Conservation (phyloP, 2,329 filamentous ascomycete species). For the Ascochyta clinopodiicola region DNA sequence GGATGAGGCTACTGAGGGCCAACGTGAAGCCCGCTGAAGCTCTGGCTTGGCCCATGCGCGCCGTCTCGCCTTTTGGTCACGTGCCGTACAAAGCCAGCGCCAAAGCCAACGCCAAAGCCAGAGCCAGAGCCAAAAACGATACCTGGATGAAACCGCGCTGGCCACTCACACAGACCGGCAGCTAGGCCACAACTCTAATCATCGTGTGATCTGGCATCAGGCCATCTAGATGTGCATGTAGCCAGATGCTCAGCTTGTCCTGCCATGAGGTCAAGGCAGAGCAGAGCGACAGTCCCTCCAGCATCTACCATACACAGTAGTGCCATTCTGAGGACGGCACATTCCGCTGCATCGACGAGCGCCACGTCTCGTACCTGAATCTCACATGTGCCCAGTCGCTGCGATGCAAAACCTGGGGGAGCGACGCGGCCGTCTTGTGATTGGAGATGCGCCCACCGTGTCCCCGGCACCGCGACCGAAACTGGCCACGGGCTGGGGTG, state of each 20-base stretch:
- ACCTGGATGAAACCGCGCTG: conserved; percentile 7
- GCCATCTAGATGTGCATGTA: neutral
- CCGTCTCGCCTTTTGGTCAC: conserved; percentile 14
- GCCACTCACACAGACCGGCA: neutral
- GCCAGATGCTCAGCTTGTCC: neutral
- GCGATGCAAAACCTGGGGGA: conserved; percentile 31
- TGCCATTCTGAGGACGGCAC: conserved; percentile 1
- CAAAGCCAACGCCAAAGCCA: no score
- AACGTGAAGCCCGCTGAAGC: conserved; percentile 24
- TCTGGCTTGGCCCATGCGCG: conserved; percentile 11
- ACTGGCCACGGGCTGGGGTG: neutral
- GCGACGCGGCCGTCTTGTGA: conserved; percentile 26
- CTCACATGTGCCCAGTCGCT: conserved; percentile 22
- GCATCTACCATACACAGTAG: neutral
- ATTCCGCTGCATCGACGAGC: conserved; percentile 27
- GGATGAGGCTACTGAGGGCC: conserved; percentile 40
- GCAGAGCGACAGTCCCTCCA: neutral
- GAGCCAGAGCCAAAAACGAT: no score
- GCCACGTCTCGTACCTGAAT: conserved; percentile 30
- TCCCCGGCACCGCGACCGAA: conserved; percentile 22
- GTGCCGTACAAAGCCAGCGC: conserved; percentile 11
- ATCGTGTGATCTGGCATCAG: neutral
- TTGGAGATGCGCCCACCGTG: conserved; percentile 33
- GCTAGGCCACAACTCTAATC: neutral
- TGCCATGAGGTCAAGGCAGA: no score